Percentiles rank a stretch among this genome's conserved stretches.
These are phyloP conservation scores for Alternaria gaisen DNA, from an alignment of 2,329 filamentous ascomycete genomes.

Conservation along the genomic window DNA sequence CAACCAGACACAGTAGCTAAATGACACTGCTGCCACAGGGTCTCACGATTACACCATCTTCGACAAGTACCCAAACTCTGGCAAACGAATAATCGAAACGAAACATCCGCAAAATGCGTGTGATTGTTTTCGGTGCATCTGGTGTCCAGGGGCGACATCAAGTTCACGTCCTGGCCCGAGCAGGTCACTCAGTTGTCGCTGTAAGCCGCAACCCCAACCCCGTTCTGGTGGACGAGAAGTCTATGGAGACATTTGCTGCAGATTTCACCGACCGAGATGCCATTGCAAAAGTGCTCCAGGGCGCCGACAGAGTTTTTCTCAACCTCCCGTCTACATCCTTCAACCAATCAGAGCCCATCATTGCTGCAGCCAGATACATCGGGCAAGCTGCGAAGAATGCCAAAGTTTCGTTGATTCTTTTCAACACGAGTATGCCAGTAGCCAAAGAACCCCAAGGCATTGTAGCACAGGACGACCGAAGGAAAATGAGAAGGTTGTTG, in stretches of 20 bases:
- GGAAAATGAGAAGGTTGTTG: constrained; percentile 44
- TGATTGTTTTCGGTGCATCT: constrained; percentile 42
- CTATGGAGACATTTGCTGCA: constrained; percentile 28
- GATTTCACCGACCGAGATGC: constrained; percentile 32
- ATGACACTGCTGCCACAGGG: neutral
- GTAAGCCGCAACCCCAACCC: constrained; percentile 36
- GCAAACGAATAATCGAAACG: too few species aligned
- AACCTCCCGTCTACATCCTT: constrained; percentile 44
- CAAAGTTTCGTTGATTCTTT: constrained; percentile 31
- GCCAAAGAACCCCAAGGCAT: constrained; percentile 33
- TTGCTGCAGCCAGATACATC: constrained; percentile 33
- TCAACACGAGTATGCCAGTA: constrained; percentile 45
- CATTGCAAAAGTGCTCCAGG: constrained; percentile 26
- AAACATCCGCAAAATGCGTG: constrained; percentile 26
- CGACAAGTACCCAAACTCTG: neutral
- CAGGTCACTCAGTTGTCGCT: constrained; percentile 39
- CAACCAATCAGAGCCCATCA: constrained; percentile 35
- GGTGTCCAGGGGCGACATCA: constrained; percentile 44
- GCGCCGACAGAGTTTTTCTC: constrained; percentile 34
- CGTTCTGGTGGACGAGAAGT: constrained; percentile 21
- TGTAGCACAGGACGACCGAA: constrained; percentile 41
- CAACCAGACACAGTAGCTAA: neutral
- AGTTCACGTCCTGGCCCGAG: constrained; percentile 33
- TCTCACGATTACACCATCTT: neutral
- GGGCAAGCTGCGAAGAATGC: constrained; percentile 27